Evolutionary conservation across 352 stramenopile genomes (phyloP).

Genomic region (Peronospora tabacina): DNA sequence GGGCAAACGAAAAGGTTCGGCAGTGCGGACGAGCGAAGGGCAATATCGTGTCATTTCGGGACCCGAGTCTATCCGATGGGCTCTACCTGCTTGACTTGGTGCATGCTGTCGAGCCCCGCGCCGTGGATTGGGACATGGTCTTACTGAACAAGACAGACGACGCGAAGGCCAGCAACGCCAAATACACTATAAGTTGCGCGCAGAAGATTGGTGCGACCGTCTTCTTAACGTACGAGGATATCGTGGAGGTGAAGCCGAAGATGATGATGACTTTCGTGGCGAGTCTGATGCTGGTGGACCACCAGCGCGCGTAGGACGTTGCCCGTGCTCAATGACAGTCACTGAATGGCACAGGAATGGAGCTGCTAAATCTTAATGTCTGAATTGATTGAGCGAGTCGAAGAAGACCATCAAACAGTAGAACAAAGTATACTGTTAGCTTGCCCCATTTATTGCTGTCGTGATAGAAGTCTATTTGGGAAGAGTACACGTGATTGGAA

Average conservation of each 20-base stretch:
- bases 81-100: conserved; percentile 86
- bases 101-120: conserved; percentile 73
- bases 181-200: conserved; percentile 89
- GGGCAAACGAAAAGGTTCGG: conserved; percentile 80
- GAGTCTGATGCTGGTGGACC: conserved; percentile 81
- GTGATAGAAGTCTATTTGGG: no score
- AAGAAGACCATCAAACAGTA: no score
- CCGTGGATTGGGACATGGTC: conserved; percentile 89
- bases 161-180: conserved; percentile 86
- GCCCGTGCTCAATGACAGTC: not conserved
- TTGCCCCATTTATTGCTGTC: no score
- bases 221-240: conserved; percentile 92
- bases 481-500: no score
- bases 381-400: not conserved
- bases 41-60: conserved; percentile 80
- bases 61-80: conserved; percentile 64
- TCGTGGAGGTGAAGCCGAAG: conserved; percentile 90
- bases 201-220: conserved; percentile 89
- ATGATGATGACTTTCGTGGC: conserved; percentile 90
- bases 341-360: conserved; percentile 6
- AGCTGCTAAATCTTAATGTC: conserved; percentile 18
- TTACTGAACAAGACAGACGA: conserved; percentile 52
- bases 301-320: conserved; percentile 30
- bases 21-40: conserved; percentile 56
- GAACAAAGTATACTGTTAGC: no score